Evolutionary conservation across 2,329 filamentous ascomycete species (phyloP).

Genomic region (Sporothrix humicola): DNA sequence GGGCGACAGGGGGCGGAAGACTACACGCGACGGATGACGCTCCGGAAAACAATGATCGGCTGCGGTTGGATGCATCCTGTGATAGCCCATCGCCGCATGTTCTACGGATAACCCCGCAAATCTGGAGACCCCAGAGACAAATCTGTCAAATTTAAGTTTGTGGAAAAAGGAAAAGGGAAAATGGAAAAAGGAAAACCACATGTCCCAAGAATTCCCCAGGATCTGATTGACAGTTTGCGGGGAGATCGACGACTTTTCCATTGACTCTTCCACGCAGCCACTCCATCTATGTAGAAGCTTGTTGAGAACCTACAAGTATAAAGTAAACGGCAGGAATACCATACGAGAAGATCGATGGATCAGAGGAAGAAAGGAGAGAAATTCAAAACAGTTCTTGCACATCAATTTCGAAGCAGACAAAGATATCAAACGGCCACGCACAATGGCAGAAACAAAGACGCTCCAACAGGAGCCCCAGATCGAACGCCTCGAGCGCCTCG

Average conservation of each 20-base stretch:
- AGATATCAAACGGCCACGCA: not conserved
- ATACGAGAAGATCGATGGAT: not conserved
- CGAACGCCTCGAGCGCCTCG: constrained; percentile 12
- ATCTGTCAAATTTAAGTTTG: not conserved
- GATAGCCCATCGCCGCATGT: not conserved
- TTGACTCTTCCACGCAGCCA: not conserved
- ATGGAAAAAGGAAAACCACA: not conserved
- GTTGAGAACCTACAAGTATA: not conserved
- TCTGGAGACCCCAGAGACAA: not conserved
- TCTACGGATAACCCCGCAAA: constrained; percentile 5
- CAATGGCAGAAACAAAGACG: not conserved
- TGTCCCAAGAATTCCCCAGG: not conserved
- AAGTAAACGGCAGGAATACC: not conserved
- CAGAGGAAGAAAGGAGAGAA: too few relatives aligned
- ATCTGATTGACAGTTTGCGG: constrained; percentile 10
- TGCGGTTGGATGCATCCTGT: not conserved
- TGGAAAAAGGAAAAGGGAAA: not conserved
- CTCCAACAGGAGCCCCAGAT: not conserved
- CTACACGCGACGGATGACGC: not conserved
- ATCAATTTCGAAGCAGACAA: not conserved
- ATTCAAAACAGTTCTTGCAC: not conserved
- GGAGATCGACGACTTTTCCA: not conserved
- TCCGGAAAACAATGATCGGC: not conserved
- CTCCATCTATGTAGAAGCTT: not conserved
- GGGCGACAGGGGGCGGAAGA: not conserved